Evolutionary conservation across 371 early-diverging fungal species (phyloP).

Genomic region (Mortierella sp.): DNA sequence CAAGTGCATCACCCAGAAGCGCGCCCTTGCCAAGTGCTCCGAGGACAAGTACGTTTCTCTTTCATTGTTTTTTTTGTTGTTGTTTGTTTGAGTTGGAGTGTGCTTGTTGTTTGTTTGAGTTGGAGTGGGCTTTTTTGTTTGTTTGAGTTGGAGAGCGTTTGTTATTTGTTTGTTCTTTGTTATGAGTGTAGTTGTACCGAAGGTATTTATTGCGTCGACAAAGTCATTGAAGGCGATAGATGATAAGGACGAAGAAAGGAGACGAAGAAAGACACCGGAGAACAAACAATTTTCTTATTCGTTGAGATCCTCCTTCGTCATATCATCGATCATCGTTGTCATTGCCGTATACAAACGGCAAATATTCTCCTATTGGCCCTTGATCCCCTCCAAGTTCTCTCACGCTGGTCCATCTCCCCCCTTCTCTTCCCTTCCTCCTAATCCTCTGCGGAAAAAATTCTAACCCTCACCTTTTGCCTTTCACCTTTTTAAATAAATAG

Average conservation of each 20-base stretch:
- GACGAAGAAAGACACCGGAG: too few species aligned
- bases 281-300: too few species aligned
- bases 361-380: background rate
- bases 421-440: background rate
- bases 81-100: too few species aligned
- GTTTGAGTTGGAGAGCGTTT: background rate
- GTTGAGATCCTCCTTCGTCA: too few species aligned
- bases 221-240: too few species aligned
- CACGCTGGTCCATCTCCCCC: background rate
- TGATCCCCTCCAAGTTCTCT: background rate
- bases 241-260: too few species aligned
- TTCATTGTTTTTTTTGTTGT: background rate
- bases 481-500: conserved; percentile 40
- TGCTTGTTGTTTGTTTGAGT: background rate
- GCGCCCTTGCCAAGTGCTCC: conserved; percentile 84
- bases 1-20: conserved; percentile 77
- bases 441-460: background rate
- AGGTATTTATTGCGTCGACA: too few species aligned
- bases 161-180: too few species aligned
- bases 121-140: background rate
- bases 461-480: background rate
- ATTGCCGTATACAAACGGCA: background rate
- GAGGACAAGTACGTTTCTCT: conserved; percentile 77
- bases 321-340: background rate
- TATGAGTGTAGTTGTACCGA: too few species aligned